A percentile compares a stretch with the other conserved stretches of the same genome.
Evolutionary conservation across 2,329 filamentous ascomycete species (phyloP).

Genomic region (Davidsoniella australis): DNA sequence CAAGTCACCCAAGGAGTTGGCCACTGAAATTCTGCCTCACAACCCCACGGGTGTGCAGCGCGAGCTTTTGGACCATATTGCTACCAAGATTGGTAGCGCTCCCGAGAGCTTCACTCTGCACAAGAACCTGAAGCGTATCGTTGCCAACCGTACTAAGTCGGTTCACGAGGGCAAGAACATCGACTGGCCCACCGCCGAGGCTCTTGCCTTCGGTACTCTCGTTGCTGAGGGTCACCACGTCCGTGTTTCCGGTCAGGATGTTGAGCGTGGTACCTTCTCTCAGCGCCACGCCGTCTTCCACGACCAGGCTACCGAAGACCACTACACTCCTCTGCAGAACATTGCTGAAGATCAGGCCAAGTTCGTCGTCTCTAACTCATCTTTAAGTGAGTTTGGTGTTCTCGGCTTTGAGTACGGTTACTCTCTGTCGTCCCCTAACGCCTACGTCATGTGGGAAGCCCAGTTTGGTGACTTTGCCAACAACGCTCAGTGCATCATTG

Average conservation of each 20-base stretch:
- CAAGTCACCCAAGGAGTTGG: conserved; percentile 96
- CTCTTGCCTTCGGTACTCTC: conserved; percentile 81
- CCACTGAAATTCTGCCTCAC: conserved; percentile 84
- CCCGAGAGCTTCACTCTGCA: conserved; percentile 82
- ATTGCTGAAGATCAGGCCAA: conserved; percentile 81
- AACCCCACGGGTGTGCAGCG: conserved; percentile 65
- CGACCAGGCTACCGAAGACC: conserved; percentile 86
- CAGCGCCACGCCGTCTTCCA: conserved; percentile 95
- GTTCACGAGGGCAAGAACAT: conserved; percentile 85
- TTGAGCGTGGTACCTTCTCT: conserved; percentile 98
- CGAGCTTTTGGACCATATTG: conserved; percentile 65
- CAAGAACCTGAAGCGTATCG: conserved; percentile 93
- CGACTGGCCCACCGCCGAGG: conserved; percentile 94
- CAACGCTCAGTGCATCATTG: conserved; percentile 96
- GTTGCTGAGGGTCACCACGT: conserved; percentile 92
- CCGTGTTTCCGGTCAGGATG: conserved; percentile 93
- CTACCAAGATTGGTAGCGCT: conserved; percentile 55
- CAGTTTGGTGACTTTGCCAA: conserved; percentile 99
- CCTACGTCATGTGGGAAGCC: conserved; percentile 97
- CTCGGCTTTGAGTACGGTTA: conserved; percentile 98
- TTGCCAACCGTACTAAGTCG: conserved; percentile 76
- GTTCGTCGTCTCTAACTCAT: conserved; percentile 96
- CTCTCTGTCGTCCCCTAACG: conserved; percentile 89
- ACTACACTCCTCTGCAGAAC: conserved; percentile 83
- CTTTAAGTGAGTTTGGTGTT: conserved; percentile 50